phyloP scores from a whole-genome alignment of 352 stramenopile species.

The Phytophthora pisi region DNA sequence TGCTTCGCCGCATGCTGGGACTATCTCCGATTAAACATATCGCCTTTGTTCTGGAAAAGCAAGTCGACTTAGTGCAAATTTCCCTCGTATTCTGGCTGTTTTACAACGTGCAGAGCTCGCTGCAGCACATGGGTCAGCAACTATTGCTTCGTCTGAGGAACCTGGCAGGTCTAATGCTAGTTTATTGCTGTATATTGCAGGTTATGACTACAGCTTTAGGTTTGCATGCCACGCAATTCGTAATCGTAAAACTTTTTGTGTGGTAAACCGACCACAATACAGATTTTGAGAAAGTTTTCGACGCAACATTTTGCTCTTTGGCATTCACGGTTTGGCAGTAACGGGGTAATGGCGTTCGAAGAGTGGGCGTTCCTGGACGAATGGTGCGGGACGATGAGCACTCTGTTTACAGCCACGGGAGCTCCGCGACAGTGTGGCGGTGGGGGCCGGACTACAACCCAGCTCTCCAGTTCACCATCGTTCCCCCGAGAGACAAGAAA shows the following conservation, averaged over 20 bases:
- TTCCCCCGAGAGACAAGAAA: not conserved
- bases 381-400: not conserved
- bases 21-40: slow-evolving; percentile 27
- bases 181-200: not conserved
- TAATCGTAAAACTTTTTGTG: no score
- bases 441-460: not conserved
- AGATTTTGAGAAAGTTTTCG: no score
- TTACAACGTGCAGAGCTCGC: slow-evolving; percentile 24
- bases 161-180: not conserved
- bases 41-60: slow-evolving; percentile 40
- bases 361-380: not conserved
- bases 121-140: not conserved
- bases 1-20: slow-evolving; percentile 5
- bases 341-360: not conserved
- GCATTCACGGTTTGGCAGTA: no score
- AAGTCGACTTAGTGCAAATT: slow-evolving; percentile 24
- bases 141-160: not conserved
- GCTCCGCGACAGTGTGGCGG: not conserved
- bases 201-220: not conserved
- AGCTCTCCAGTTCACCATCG: not conserved
- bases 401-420: not conserved
- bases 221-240: not conserved
- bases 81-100: slow-evolving; percentile 41
- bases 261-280: no score
- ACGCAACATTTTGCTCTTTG: no score